Percentiles rank a stretch among this genome's conserved stretches.
Evolutionary conservation across 805 yeast species (phyloP).

Genomic region (Diddensiella transvaalensis): DNA sequence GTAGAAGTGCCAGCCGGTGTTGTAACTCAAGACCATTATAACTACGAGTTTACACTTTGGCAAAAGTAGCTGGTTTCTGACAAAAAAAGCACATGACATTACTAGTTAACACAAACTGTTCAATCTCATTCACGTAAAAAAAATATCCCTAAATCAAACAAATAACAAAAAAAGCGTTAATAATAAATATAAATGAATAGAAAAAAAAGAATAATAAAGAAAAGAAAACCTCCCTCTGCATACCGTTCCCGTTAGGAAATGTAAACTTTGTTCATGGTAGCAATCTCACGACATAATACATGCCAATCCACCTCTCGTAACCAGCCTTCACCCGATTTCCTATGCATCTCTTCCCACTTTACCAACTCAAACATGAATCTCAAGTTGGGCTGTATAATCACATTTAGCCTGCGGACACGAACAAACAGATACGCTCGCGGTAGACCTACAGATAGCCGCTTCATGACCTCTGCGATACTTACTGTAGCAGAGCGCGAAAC

Average conservation of each 20-base stretch:
- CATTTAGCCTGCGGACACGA: slow-evolving; percentile 84
- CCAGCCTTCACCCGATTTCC: slow-evolving; percentile 27
- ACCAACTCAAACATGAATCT: slow-evolving; percentile 87
- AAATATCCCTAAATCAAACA: slow-evolving; percentile 1
- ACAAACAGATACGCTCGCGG: slow-evolving; percentile 83
- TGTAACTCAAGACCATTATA: slow-evolving; percentile 47
- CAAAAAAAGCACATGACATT: too few species aligned
- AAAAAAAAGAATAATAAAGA: slow-evolving; percentile 7
- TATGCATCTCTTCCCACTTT: slow-evolving; percentile 53
- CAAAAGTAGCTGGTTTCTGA: too few species aligned
- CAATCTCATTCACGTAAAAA: too few species aligned
- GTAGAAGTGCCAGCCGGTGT: slow-evolving; percentile 31
- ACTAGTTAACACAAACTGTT: background rate
- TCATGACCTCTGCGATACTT: slow-evolving; percentile 93
- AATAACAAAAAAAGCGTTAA: slow-evolving; percentile 8
- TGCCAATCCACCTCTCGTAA: slow-evolving; percentile 83
- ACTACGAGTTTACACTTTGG: slow-evolving; percentile 63
- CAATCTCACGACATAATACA: slow-evolving; percentile 77
- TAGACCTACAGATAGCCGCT: slow-evolving; percentile 58
- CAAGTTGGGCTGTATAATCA: slow-evolving; percentile 90
- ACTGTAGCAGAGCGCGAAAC: slow-evolving; percentile 94
- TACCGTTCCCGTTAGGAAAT: slow-evolving; percentile 34
- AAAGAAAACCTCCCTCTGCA: too few species aligned
- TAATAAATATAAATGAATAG: slow-evolving; percentile 9
- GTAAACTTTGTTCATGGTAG: slow-evolving; percentile 68